These are phyloP conservation scores for Neofusicoccum kwambonambiense DNA, from an alignment of 2,329 filamentous ascomycete species.

Conservation along the genomic window DNA sequence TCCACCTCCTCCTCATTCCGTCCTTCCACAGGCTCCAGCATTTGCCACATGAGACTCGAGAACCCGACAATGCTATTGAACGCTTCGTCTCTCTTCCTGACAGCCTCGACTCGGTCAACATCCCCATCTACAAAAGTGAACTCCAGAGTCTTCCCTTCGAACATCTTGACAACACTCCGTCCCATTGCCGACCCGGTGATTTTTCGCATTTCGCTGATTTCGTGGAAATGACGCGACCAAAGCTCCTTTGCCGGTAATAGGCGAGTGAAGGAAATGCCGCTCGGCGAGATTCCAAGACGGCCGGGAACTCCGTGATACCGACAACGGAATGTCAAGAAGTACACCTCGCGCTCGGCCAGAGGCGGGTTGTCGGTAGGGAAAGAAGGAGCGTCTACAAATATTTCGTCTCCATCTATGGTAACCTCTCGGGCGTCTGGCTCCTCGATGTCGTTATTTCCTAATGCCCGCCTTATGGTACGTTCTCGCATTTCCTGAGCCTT, in stretches of 20 bases:
- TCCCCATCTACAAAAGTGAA: constrained; percentile 17
- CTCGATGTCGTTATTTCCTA: neutral
- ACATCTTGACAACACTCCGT: neutral
- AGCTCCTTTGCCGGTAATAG: constrained; percentile 19
- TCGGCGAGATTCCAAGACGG: constrained; percentile 26
- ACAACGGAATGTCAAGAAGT: constrained; percentile 29
- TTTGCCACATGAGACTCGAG: constrained; percentile 35
- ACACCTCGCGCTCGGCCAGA: neutral
- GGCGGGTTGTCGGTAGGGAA: constrained; percentile 16
- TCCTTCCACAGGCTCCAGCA: constrained; percentile 26
- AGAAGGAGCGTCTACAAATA: neutral
- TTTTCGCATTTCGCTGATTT: constrained; percentile 31
- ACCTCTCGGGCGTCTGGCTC: neutral
- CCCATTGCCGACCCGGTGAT: constrained; percentile 16
- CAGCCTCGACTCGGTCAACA: constrained; percentile 24
- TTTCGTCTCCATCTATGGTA: neutral
- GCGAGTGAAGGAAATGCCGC: constrained; percentile 26
- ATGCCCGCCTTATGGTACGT: constrained; percentile 20
- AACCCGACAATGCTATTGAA: constrained; percentile 39
- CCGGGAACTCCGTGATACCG: constrained; percentile 22
- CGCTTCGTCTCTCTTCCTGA: constrained; percentile 34
- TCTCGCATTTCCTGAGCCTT: constrained; percentile 29
- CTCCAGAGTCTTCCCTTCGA: constrained; percentile 17
- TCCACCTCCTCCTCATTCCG: neutral
- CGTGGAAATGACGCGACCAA: constrained; percentile 26